A percentile compares a stretch with the other conserved stretches of the same genome.
phyloP scores from a whole-genome alignment of 192 early-diverging fungal genomes.

The Borealophlyctis nickersoniae region DNA sequence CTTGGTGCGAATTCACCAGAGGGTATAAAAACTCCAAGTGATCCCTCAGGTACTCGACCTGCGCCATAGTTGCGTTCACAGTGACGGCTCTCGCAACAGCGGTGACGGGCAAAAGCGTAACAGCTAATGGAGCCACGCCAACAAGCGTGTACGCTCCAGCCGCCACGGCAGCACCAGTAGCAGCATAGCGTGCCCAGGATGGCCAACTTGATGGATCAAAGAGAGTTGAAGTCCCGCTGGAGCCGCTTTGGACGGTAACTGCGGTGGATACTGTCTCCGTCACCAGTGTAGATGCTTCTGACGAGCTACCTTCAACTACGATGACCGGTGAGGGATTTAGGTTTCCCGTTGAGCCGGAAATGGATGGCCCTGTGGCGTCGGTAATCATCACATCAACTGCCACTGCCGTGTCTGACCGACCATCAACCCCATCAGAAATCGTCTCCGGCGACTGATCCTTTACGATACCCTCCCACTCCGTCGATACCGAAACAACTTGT shows the following conservation, averaged over 20 bases:
- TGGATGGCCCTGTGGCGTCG: neutral
- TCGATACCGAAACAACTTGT: neutral
- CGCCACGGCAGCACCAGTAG: conserved; percentile 27
- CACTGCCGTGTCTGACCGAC: too few relatives aligned
- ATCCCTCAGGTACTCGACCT: conserved; percentile 26
- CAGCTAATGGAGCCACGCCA: conserved; percentile 16
- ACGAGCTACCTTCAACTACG: neutral
- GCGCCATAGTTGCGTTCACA: conserved; percentile 12
- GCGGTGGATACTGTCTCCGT: neutral
- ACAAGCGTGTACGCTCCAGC: conserved; percentile 16
- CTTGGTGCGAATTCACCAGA: conserved; percentile 25
- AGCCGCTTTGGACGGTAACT: neutral
- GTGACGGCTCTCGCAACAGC: conserved; percentile 13
- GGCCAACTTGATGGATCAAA: conserved; percentile 2
- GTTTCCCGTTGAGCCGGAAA: neutral
- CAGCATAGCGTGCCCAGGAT: conserved; percentile 17
- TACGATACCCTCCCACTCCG: too few relatives aligned
- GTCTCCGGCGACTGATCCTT: neutral
- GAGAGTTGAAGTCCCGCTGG: neutral
- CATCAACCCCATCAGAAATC: neutral
- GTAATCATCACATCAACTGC: too few relatives aligned
- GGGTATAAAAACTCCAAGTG: conserved; percentile 42
- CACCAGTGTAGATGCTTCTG: neutral
- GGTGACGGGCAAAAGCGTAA: conserved; percentile 14
- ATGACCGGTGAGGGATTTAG: neutral